Evolutionary conservation across 2,329 filamentous ascomycete species (phyloP), one percentile per base, ranked within the genome.

Genomic region (Grosmannia clavigera): DNA sequence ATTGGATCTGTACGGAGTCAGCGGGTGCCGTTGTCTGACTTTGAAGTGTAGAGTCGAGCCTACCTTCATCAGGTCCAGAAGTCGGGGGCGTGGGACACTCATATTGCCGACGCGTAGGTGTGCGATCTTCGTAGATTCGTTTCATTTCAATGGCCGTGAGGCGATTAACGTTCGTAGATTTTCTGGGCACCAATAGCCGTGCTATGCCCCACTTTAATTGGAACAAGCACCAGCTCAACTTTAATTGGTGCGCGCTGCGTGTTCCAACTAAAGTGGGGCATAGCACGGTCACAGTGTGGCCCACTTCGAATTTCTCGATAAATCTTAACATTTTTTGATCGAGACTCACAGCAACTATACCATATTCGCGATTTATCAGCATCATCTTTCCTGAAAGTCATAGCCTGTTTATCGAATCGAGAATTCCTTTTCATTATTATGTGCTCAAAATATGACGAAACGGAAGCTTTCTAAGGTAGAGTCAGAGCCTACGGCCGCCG

Each of bases 11-110:
- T 10, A 14, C 22, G 29, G 46, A 9, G 59, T 59, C 14, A 53
- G 50, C 33, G 22, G 50, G 3, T n/a, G 19, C 51, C 29, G 57
- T 50, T n/a, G 22, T 50, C 38, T 62, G 46, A 11, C 2, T 11
- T 29, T 6, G 31, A 22, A 29, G 14, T 12, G 11, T 7, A 6
- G 22, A 16, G 2, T 16, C 27, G 57, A 3, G 46, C 66, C 54
- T 74, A 90, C 91, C 86, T 90, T 91, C 78, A 92, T 82, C 64
- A 96, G 81, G 70, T 90, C 87, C 65, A 86, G 69, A 64, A 86
- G 66, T 69, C 84, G 77, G 62, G 82, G 76, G 62, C 82, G 82
- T 71, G 83, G 76, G 65, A 86, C 80, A 71, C 80, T 79, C 79
- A 86, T 84, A 67, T 76, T 82, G 71, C 67, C 70, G 70, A 72